phyloP scores from a whole-genome alignment of 2,329 filamentous ascomycete genomes.

The Aspergillus novoparasiticus region DNA sequence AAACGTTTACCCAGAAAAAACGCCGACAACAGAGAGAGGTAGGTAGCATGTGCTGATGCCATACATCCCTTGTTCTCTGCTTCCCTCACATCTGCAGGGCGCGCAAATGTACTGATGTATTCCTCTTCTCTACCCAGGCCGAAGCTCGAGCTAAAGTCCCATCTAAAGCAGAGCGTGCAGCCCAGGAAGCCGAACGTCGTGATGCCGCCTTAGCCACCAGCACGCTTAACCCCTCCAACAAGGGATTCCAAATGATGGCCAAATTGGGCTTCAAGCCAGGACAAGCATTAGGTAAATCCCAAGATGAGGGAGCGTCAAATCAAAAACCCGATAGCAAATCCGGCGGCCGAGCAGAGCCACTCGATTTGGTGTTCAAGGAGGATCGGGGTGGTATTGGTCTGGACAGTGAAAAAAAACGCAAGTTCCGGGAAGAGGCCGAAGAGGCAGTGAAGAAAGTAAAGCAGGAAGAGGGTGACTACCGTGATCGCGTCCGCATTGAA shows the following conservation, averaged over 20 bases:
- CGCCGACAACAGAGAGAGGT: constrained; percentile 57
- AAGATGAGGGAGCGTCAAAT: constrained; percentile 6
- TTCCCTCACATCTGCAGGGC: constrained; percentile 44
- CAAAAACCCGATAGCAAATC: constrained; percentile 26
- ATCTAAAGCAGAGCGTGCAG: constrained; percentile 83
- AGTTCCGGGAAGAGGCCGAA: constrained; percentile 64
- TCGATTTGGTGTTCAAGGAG: constrained; percentile 75
- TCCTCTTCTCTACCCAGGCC: constrained; percentile 48
- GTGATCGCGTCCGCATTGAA: constrained; percentile 71
- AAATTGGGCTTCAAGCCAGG: constrained; percentile 88
- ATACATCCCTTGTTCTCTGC: constrained; percentile 8
- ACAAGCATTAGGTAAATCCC: constrained; percentile 67
- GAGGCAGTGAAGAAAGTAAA: constrained; percentile 61
- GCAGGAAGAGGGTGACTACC: constrained; percentile 70
- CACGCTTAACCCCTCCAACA: constrained; percentile 72
- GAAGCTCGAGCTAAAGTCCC: constrained; percentile 65
- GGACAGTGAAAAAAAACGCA: constrained; percentile 81
- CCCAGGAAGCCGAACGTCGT: constrained; percentile 69
- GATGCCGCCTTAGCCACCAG: constrained; percentile 77
- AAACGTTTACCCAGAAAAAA: constrained; percentile 65
- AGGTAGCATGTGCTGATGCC: constrained; percentile 12
- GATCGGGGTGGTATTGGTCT: constrained; percentile 81
- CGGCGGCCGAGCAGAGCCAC: constrained; percentile 65
- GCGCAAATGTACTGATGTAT: constrained; percentile 52
- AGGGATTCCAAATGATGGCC: constrained; percentile 94